Conservation (phyloP, 305 asterid species). For the Rubia tinctorum region DNA sequence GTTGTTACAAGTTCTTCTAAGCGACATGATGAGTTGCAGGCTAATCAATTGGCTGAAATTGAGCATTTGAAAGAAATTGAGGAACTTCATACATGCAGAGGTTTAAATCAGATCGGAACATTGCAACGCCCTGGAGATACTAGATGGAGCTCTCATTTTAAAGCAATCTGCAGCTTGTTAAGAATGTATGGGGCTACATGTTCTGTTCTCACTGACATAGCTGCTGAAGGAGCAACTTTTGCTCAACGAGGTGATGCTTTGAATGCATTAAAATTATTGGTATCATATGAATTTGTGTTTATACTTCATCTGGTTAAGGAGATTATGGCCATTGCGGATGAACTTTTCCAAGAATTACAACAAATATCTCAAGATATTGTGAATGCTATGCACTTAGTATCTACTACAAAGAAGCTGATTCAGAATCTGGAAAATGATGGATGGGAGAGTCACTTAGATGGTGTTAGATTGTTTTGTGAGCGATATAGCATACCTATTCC, state of each 20-base stretch:
- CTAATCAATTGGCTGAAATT: background rate
- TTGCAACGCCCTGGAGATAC: background rate
- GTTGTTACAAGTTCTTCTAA: too few relatives aligned
- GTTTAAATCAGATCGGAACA: background rate
- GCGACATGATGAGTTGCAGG: background rate
- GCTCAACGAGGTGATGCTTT: background rate
- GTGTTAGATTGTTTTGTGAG: background rate
- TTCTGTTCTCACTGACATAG: background rate
- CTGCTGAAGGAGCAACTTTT: background rate
- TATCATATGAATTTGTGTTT: too few relatives aligned
- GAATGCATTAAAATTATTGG: background rate
- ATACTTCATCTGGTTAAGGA: too few relatives aligned
- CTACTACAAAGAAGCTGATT: too few relatives aligned
- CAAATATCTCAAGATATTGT: background rate
- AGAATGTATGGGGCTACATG: background rate
- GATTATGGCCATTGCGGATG: background rate
- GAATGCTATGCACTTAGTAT: too few relatives aligned
- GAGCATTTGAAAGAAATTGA: too few relatives aligned
- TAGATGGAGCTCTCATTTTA: background rate
- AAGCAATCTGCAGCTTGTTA: background rate
- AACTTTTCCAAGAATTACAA: background rate
- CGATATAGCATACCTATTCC: background rate
- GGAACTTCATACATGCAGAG: background rate
- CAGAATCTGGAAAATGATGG: too few relatives aligned
- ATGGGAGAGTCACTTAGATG: background rate